These are phyloP conservation scores for Vicia faba DNA, from an alignment of 306 rosid genomes.

Conservation along the genomic window DNA sequence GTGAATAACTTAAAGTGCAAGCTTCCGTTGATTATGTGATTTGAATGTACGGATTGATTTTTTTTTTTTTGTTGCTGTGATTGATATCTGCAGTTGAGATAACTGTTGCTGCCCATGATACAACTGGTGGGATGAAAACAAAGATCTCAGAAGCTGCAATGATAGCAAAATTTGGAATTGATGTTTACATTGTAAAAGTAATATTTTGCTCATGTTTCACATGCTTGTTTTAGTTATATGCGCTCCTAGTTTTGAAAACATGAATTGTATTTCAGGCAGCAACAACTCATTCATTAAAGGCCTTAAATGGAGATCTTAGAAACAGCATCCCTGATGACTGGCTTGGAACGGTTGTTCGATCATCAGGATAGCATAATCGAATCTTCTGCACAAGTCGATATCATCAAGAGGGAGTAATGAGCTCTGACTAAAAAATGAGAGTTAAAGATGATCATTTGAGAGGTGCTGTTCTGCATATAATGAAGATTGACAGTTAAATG, in stretches of 20 bases:
- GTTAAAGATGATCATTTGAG: neutral
- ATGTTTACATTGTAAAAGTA: conserved; percentile 86
- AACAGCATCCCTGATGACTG: conserved; percentile 75
- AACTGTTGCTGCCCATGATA: conserved; percentile 78
- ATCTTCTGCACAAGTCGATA: conserved; percentile 24
- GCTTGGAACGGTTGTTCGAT: conserved; percentile 79
- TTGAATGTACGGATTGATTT: neutral
- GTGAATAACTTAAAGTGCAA: neutral
- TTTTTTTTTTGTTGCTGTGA: conserved; percentile 9
- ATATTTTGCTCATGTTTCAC: neutral
- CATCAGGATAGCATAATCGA: conserved; percentile 35
- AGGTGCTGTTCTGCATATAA: conserved; percentile 9
- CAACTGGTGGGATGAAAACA: conserved; percentile 88
- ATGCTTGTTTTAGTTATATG: conserved; percentile 15
- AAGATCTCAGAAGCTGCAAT: conserved; percentile 85
- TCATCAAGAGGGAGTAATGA: neutral
- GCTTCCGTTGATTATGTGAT: neutral
- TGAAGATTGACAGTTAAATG: conserved; percentile 14
- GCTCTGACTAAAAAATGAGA: neutral
- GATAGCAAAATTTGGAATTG: conserved; percentile 87
- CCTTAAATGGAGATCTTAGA: conserved; percentile 73
- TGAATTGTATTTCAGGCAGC: conserved; percentile 68
- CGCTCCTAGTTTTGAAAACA: conserved; percentile 34
- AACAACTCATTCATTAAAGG: conserved; percentile 70
- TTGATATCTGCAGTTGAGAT: conserved; percentile 52